phyloP scores from a whole-genome alignment of 306 rosid genomes.

The Geum urbanum region DNA sequence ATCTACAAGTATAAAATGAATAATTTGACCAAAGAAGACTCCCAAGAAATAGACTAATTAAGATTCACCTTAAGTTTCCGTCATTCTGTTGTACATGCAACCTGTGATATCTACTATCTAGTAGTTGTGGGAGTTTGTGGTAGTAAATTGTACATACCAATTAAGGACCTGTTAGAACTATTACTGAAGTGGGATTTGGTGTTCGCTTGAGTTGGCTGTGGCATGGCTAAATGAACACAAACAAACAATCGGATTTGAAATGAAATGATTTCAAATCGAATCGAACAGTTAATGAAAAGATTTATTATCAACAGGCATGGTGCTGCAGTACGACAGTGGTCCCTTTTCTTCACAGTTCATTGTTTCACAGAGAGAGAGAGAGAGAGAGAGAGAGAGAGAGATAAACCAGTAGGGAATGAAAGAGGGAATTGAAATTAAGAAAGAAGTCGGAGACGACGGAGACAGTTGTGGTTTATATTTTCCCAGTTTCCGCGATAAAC shows the following conservation, averaged over 20 bases:
- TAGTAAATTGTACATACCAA: neutral
- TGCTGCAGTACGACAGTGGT: neutral
- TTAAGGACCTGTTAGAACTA: neutral
- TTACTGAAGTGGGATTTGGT: neutral
- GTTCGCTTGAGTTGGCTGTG: neutral
- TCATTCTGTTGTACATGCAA: neutral
- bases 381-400: neutral
- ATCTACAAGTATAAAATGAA: neutral
- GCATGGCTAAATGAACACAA: neutral
- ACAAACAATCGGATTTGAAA: neutral
- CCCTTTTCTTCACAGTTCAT: constrained; percentile 1
- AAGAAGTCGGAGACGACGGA: constrained; percentile 11
- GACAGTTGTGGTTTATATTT: constrained; percentile 36
- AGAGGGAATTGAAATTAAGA: neutral
- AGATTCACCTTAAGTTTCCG: neutral
- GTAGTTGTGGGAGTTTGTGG: neutral
- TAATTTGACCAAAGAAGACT: no score
- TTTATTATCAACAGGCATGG: neutral
- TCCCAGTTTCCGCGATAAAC: constrained; percentile 31
- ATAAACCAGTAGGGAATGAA: neutral
- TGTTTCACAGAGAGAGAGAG: neutral
- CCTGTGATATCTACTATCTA: neutral
- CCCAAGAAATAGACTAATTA: no score
- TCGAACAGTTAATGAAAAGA: neutral
- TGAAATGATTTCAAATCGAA: neutral